Base-by-base conservation (phyloP, 2,329 filamentous ascomycete species). In the Aspergillus neotritici region DNA sequence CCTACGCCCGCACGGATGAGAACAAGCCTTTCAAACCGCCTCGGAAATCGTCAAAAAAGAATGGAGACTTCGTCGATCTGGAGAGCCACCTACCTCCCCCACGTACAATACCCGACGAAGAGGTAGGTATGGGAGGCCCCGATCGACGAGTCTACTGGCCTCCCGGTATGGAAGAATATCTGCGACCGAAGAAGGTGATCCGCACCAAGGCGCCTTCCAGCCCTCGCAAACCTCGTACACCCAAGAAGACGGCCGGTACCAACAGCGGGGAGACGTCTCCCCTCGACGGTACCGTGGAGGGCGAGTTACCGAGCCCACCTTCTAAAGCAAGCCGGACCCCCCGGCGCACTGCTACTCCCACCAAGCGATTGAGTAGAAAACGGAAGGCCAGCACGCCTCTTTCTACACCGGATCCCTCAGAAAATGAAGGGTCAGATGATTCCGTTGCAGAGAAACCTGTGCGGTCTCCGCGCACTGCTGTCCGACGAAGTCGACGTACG, bases 61-160 rank as follows among this genome's bases (percentile, higher is more conserved):
- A 67, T 25, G 52, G 61, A 21, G 57, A 54, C 13, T 66, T 64
- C 41, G 53, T 64, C 32, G 59, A 67, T 28, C 49, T 69, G 2
- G 71, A 72, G 8, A 73, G 75, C 10, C 60, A 15, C 57, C 66
- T 34, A 60, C 75, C 49, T 67, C 69, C 51, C 28, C 58, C 46
- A 50, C 67, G 50, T 51, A 73, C 72, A 5, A 68, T 93, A 0
- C 71, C 76, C 0, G 76, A 83, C 0, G 79, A 85, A 5, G 86
- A 94, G 13, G 71, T 93, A 10, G 83, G 81, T 2, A 95, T 96
- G 90, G 91, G 91, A 31, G 91, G 91, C 0, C 79, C 83, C 0
- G 76, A 91, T 17, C 75, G 82, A 37, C 74, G 90, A 33, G 91
- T 96, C 0, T 96, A 94, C 62, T 96, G 91, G 90, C 90, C 89